Conservation (phyloP, 1,139 yeast genomes). For the Geotrichum phurueaensis region DNA sequence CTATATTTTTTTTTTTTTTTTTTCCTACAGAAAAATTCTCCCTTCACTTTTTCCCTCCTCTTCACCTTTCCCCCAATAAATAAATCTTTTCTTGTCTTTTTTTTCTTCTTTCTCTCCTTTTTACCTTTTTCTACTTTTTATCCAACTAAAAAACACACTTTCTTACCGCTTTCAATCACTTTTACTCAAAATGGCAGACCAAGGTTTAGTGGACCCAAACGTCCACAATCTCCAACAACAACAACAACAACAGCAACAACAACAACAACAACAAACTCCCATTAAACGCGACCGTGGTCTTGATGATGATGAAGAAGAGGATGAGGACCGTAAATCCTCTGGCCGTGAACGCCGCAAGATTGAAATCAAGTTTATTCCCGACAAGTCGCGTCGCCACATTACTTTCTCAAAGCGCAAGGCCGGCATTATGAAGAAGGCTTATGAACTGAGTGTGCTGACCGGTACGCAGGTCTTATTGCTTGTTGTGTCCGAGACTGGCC, state of each 20-base stretch:
- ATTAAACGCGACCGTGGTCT: constrained; percentile 24
- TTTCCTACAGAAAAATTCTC: neutral
- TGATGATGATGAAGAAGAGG: constrained; percentile 49
- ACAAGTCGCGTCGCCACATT: constrained; percentile 94
- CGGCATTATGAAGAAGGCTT: constrained; percentile 97
- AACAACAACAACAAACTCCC: constrained; percentile 12
- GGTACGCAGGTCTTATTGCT: constrained; percentile 92
- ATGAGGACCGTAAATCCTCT: constrained; percentile 63
- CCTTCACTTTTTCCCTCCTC: neutral
- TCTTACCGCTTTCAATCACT: neutral
- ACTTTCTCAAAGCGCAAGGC: constrained; percentile 97
- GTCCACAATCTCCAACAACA: neutral
- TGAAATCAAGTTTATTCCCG: constrained; percentile 94
- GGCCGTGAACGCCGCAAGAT: constrained; percentile 89
- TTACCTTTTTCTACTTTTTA: neutral
- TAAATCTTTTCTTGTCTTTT: neutral
- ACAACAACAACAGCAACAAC: constrained; percentile 5
- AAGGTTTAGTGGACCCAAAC: constrained; percentile 7
- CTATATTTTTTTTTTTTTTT: neutral
- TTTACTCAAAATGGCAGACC: constrained; percentile 2
- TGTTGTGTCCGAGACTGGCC: constrained; percentile 95
- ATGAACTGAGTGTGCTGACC: constrained; percentile 88
- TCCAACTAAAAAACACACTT: neutral
- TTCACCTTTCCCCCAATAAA: neutral
- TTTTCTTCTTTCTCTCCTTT: neutral